A percentile compares a stretch with the other conserved stretches of the same genome.
These are phyloP conservation scores for Blastobotrys ciferrii DNA, from an alignment of 1,139 yeast genomes.

Conservation along the genomic window DNA sequence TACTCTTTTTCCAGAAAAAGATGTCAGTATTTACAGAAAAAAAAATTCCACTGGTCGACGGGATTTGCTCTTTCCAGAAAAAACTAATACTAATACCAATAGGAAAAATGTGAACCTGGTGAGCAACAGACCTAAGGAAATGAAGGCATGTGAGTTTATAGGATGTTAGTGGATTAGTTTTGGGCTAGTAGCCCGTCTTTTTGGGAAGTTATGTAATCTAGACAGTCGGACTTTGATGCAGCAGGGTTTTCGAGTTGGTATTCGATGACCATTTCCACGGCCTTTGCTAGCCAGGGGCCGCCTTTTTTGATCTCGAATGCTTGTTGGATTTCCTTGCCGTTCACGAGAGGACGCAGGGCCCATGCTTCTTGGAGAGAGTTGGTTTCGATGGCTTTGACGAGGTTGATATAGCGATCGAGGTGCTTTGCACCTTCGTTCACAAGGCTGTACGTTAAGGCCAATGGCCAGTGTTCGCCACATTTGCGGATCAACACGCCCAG, in stretches of 20 bases:
- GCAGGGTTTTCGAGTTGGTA: conserved; percentile 79
- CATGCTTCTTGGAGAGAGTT: conserved; percentile 33
- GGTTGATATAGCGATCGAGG: conserved; percentile 14
- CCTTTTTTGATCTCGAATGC: conserved; percentile 54
- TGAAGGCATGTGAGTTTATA: too few species aligned
- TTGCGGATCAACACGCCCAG: conserved; percentile 60
- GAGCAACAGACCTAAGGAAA: too few species aligned
- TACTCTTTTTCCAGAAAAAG: too few species aligned
- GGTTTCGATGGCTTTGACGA: conserved; percentile 24
- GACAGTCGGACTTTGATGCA: conserved; percentile 47
- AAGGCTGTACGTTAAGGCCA: conserved; percentile 39
- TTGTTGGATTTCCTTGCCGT: conserved; percentile 64
- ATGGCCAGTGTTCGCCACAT: conserved; percentile 52
- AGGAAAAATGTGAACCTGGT: too few species aligned
- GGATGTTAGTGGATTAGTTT: conserved; percentile 1
- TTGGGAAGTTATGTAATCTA: conserved; percentile 10
- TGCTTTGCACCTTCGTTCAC: conserved; percentile 9
- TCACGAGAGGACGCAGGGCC: conserved; percentile 36
- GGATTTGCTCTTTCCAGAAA: neutral
- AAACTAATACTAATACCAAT: neutral
- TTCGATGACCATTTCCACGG: conserved; percentile 53
- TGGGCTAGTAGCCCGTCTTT: conserved; percentile 3
- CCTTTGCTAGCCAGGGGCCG: conserved; percentile 77
- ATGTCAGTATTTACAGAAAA: neutral
- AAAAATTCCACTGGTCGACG: neutral